These are phyloP conservation scores for Forsythia viridissima DNA, from an alignment of 257 asterid species.

Conservation along the genomic window DNA sequence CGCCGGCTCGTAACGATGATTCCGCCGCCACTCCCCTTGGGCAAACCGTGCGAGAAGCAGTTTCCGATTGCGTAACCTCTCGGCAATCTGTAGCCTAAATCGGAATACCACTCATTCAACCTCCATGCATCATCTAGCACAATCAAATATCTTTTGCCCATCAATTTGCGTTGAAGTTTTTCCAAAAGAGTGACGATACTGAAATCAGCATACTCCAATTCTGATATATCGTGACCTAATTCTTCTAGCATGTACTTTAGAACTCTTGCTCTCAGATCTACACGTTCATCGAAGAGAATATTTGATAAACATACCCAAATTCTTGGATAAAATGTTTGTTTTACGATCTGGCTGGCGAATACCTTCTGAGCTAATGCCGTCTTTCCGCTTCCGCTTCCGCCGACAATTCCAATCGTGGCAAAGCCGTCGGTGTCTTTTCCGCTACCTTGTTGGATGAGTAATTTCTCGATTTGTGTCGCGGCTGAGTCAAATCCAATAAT, in stretches of 20 bases:
- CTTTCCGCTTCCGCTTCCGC: constrained; percentile 16
- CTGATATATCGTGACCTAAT: neutral
- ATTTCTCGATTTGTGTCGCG: neutral
- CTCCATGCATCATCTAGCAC: constrained; percentile 19
- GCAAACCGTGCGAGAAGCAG: constrained; percentile 1
- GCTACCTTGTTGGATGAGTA: neutral
- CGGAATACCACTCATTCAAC: neutral
- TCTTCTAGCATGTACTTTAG: constrained; percentile 3
- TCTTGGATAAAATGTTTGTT: neutral
- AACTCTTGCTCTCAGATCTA: neutral
- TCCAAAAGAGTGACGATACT: neutral
- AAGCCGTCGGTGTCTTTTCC: neutral
- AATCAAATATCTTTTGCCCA: constrained; percentile 21
- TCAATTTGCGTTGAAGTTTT: neutral
- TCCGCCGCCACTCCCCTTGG: constrained; percentile 18
- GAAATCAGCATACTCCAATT: neutral
- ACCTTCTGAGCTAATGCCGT: constrained; percentile 14
- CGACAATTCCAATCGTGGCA: constrained; percentile 9
- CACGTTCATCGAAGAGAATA: neutral
- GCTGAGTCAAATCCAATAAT: constrained; percentile 12
- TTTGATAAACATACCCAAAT: constrained; percentile 15
- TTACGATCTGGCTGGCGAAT: neutral
- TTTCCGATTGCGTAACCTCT: too few species aligned
- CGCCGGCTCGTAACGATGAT: constrained; percentile 19
- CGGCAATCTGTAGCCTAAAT: neutral